Evolutionary conservation across 83 land plant genomes (phyloP), one percentile per base, ranked within the genome.

Genomic region (Thuja plicata): DNA sequence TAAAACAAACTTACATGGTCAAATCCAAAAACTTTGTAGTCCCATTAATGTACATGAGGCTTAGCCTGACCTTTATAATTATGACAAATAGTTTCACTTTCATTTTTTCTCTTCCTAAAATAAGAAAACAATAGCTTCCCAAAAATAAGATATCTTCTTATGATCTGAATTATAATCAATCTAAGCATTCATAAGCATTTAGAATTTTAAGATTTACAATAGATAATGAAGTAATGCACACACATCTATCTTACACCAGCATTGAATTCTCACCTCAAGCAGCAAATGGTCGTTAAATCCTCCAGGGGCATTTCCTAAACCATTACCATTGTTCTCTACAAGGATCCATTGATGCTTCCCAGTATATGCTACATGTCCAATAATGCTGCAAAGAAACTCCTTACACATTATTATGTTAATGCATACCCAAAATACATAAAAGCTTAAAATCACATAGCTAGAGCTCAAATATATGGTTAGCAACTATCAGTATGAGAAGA

Each of bases 301-400:
- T 11, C 80, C 89, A 6, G 9, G 16, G 32, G 38, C 9, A 52
- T 86, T 57, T 34, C 41, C 38, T 52, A 86, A 34, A 80, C 0
- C 46, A 80, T n/a, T n/a, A 24, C 76, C 34, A 45, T 86, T 60
- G 21, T 54, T 45, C 41, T 60, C 70, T 86, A 19, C 87, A 86
- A 52, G n/a, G 76, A 86, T 60, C 87, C 87, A 86, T 9, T 86
- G 46, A 60, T 86, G 87, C 87, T 86, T 86, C 78, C 71, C 70
- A 11, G 78, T 52, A 37, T 27, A 86, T 54, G 87, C 87, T n/a
- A 86, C 87, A 52, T 32, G 87, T 54, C 87, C 87, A 86, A 86
- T 86, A 54, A 86, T 86, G 8, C 87, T 86, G 89, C 88, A 40
- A 40, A 41, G 45, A 40, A 40, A 80, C 41, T 80, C 48, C 38